Evolutionary conservation across 2,329 filamentous ascomycete species (phyloP).

Genomic region (Phialophora chinensis): DNA sequence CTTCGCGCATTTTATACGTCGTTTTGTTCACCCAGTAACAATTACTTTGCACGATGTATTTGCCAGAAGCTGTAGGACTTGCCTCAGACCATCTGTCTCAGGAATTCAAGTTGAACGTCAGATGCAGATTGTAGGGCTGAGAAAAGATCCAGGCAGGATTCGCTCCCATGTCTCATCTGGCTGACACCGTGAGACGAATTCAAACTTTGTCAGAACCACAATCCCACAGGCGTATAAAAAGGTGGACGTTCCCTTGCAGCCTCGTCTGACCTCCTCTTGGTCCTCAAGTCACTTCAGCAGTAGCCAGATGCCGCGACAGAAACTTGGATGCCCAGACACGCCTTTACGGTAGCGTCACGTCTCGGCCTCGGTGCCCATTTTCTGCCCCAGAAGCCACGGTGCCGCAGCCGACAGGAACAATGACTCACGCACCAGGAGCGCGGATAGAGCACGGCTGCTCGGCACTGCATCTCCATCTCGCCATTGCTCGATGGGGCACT

Average conservation of each 20-base stretch:
- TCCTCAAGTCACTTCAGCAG: background rate
- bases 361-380: background rate
- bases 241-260: background rate
- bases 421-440: slow-evolving; percentile 1
- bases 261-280: background rate
- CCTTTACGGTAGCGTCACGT: background rate
- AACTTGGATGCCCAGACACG: background rate
- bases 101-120: background rate
- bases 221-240: background rate
- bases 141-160: background rate
- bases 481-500: background rate
- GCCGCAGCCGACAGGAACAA: background rate
- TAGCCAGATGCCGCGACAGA: background rate
- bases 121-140: background rate
- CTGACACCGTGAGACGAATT: slow-evolving; percentile 1
- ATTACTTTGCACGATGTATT: too few species aligned
- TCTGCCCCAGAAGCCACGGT: background rate
- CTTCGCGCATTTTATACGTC: too few species aligned
- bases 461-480: slow-evolving; percentile 3
- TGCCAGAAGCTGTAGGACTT: too few species aligned
- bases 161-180: background rate
- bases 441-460: slow-evolving; percentile 2
- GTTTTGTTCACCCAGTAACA: too few species aligned
- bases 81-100: background rate
- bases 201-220: background rate